phyloP scores from a whole-genome alignment of 139 green algal species.

The Chlamydomonas applanata region DNA sequence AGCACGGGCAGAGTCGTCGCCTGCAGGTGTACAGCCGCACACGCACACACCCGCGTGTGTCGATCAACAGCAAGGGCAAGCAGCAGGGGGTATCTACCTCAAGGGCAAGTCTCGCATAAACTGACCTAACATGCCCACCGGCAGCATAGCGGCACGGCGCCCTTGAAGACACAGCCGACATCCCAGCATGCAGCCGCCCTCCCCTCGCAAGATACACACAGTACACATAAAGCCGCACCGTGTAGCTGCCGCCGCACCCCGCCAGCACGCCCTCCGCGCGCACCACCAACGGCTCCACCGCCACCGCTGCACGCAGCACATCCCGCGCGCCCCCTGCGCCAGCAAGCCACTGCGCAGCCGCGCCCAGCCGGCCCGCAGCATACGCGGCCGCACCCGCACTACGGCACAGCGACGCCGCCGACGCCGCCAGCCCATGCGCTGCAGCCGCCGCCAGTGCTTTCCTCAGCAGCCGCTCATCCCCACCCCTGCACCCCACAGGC shows the following conservation, averaged over 20 bases:
- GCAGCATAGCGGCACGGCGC: background rate
- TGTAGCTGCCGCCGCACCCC: constrained; percentile 13
- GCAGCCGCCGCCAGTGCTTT: constrained; percentile 39
- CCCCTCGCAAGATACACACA: background rate
- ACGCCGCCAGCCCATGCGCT: constrained; percentile 34
- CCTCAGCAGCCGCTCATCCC: constrained; percentile 19
- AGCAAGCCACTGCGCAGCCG: constrained; percentile 32
- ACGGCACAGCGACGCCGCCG: constrained; percentile 28
- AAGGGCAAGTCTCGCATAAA: too few relatives aligned
- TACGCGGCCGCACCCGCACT: constrained; percentile 1
- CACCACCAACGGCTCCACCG: constrained; percentile 30
- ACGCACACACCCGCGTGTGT: too few relatives aligned
- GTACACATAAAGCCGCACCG: background rate
- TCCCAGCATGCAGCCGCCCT: background rate
- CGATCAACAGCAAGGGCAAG: too few relatives aligned
- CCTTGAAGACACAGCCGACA: background rate
- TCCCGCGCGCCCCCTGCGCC: constrained; percentile 25
- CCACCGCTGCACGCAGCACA: constrained; percentile 19
- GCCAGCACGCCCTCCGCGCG: constrained; percentile 22
- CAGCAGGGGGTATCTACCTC: too few relatives aligned
- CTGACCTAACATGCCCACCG: too few relatives aligned
- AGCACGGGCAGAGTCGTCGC: too few relatives aligned
- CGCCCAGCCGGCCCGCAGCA: constrained; percentile 27
- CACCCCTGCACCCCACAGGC: constrained; percentile 33
- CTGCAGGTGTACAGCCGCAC: too few relatives aligned